phyloP scores from a whole-genome alignment of 768 basidiomycete genomes.

The Dacryopinax spathularia region DNA sequence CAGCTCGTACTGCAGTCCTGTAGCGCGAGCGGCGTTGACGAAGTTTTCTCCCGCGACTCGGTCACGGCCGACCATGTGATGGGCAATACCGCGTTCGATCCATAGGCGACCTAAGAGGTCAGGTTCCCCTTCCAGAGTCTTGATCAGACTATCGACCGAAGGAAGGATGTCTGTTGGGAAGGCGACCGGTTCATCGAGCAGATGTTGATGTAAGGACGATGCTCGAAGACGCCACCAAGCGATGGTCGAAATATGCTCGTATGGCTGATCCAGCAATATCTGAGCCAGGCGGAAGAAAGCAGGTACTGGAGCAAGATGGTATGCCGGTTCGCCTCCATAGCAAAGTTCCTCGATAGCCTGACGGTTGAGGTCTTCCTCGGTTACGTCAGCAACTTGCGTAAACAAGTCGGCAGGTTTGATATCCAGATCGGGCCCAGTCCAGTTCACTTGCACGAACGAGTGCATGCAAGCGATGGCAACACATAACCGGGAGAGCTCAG shows the following conservation, averaged over 20 bases:
- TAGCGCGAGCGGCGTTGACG: conserved; percentile 57
- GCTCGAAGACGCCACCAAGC: conserved; percentile 79
- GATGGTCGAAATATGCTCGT: conserved; percentile 35
- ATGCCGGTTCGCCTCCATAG: conserved; percentile 82
- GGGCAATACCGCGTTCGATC: conserved; percentile 64
- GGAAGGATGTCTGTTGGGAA: conserved; percentile 29
- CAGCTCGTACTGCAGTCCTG: conserved; percentile 73
- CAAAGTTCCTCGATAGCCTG: conserved; percentile 65
- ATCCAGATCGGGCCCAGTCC: conserved; percentile 83
- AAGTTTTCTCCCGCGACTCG: conserved; percentile 65
- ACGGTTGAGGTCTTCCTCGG: conserved; percentile 39
- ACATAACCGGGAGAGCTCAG: conserved; percentile 44
- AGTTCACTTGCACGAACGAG: conserved; percentile 84
- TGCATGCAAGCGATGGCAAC: conserved; percentile 71
- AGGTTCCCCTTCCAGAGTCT: conserved; percentile 18
- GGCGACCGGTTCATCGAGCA: conserved; percentile 72
- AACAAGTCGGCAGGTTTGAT: conserved; percentile 32
- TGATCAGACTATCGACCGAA: conserved; percentile 26
- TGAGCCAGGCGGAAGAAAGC: conserved; percentile 63
- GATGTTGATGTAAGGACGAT: conserved; percentile 48
- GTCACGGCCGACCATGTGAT: conserved; percentile 64
- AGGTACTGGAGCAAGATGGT: conserved; percentile 65
- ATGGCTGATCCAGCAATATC: conserved; percentile 45
- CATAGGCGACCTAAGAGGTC: conserved; percentile 54
- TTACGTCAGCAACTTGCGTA: conserved; percentile 27